Evolutionary conservation across 495 filamentous ascomycete genomes (phyloP).

Genomic region (Annulohypoxylon moriforme): DNA sequence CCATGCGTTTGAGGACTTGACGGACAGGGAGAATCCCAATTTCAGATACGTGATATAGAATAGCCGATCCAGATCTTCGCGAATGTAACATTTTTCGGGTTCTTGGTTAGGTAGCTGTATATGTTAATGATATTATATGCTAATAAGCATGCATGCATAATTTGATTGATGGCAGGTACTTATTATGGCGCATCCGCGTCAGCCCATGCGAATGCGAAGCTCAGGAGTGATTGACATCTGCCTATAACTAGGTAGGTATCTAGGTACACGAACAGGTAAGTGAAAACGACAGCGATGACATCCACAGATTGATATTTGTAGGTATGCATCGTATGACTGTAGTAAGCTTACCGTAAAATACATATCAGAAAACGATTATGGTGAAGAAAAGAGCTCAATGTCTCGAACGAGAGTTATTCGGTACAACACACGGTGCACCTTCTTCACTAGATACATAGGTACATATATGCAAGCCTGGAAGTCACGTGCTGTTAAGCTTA

Average conservation of each 20-base stretch:
- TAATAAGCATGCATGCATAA: not conserved
- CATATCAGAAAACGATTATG: too few relatives aligned
- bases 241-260: not conserved
- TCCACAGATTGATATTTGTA: not conserved
- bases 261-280: too few relatives aligned
- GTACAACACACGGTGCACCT: too few relatives aligned
- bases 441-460: not conserved
- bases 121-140: not conserved
- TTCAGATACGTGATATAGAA: constrained; percentile 63
- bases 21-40: constrained; percentile 67
- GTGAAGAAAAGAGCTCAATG: too few relatives aligned
- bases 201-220: not conserved
- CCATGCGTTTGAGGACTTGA: constrained; percentile 69
- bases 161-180: not conserved
- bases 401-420: too few relatives aligned
- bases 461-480: not conserved
- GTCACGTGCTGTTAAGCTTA: not conserved
- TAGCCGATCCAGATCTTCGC: not conserved
- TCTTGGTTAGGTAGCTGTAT: not conserved
- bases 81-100: not conserved
- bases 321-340: not conserved
- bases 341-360: not conserved
- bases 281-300: not conserved
- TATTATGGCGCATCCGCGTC: not conserved
- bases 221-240: not conserved